These are phyloP conservation scores for Diaporthe ampelina DNA, from an alignment of 2,329 filamentous ascomycete species.

Conservation along the genomic window DNA sequence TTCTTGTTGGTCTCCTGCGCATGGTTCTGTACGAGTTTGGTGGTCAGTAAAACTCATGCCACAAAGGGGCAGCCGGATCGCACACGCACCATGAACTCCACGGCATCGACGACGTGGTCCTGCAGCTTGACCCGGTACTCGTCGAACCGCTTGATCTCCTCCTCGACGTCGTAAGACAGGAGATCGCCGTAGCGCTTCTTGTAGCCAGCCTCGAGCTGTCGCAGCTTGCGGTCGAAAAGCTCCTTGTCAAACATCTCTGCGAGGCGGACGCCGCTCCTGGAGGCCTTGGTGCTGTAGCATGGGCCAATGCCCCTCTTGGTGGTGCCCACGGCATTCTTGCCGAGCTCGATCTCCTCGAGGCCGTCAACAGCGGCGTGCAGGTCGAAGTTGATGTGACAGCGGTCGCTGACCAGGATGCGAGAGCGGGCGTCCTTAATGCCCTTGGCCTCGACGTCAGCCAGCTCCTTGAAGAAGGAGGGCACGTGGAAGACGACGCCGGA, in stretches of 20 bases:
- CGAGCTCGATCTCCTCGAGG: slow-evolving; percentile 70
- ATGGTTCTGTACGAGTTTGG: background rate
- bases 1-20: slow-evolving; percentile 65
- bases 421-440: slow-evolving; percentile 68
- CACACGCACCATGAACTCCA: slow-evolving; percentile 68
- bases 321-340: slow-evolving; percentile 58
- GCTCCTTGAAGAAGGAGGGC: slow-evolving; percentile 76
- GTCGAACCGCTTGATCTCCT: slow-evolving; percentile 75
- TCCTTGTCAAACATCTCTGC: slow-evolving; percentile 77
- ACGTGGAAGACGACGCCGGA: slow-evolving; percentile 74
- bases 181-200: slow-evolving; percentile 78
- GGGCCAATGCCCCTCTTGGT: slow-evolving; percentile 53
- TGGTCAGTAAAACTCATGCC: background rate
- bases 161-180: slow-evolving; percentile 75
- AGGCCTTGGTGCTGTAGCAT: slow-evolving; percentile 43
- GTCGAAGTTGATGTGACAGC: slow-evolving; percentile 74
- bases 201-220: slow-evolving; percentile 72
- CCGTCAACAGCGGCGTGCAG: slow-evolving; percentile 76
- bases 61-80: slow-evolving; percentile 54
- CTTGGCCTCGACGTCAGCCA: slow-evolving; percentile 71
- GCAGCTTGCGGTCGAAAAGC: slow-evolving; percentile 76
- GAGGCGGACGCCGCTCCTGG: slow-evolving; percentile 72
- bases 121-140: slow-evolving; percentile 69
- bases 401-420: slow-evolving; percentile 73
- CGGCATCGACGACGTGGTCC: slow-evolving; percentile 75